Evolutionary conservation across 2,329 filamentous ascomycete species (phyloP), one percentile per base, ranked within the genome.

Genomic region (Nemania abortiva): DNA sequence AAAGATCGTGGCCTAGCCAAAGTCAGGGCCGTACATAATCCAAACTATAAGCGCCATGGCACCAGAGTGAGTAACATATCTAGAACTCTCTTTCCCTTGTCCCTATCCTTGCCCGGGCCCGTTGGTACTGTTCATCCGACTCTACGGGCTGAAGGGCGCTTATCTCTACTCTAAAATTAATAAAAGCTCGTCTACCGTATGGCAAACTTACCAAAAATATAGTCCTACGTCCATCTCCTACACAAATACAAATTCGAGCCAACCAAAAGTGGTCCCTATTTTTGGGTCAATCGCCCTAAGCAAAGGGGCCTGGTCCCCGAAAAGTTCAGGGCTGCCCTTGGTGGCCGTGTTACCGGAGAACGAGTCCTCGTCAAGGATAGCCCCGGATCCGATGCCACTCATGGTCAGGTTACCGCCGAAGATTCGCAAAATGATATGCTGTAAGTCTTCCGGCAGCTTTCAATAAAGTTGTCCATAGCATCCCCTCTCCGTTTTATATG

Each of bases 351-450:
- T 22, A 82, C 80, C 53, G 78, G 84, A 65, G 81, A 82, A 55
- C 82, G 83, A 70, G 78, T 82, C n/a, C 80, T 91, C 27, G 80
- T 80, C 72, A 84, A 86, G 77, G 82, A 75, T 18, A 64, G 69
- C 67, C 20, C 74, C 63, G 61, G 74, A 55, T 74, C 78, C 39
- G 71, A 76, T 13, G 79, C 78, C 34, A 70, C 84, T 50, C 74
- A 78, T n/a, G 84, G 84, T 1, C 80, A 87, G 47, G 86, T 91
- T 31, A 81, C 84, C 6, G 86, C 87, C 6, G 85, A 91, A 27
- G 91, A 93, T 76, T 84, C 88, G 63, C 88, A 92, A 79, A 91
- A 91, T 73, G 90, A 93, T 70, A 82, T 86, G 6, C 80, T 87
- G 80, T 78, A 61, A 55, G 57, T 42, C 4, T 37, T 20, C 15